These are phyloP conservation scores for Gynostemma pentaphyllum DNA, from an alignment of 306 rosid species.

Conservation along the genomic window DNA sequence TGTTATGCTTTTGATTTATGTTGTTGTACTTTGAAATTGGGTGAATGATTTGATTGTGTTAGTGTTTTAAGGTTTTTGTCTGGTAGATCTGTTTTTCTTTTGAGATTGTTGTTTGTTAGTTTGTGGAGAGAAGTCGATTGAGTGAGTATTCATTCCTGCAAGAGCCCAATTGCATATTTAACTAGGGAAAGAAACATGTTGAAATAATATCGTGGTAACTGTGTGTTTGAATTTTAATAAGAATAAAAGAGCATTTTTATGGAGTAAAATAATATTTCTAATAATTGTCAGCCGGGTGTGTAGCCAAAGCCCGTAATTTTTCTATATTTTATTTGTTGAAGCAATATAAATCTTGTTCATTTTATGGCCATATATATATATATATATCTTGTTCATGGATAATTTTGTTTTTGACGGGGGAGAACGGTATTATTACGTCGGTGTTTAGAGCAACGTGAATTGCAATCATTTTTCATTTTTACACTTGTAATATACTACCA, in stretches of 20 bases:
- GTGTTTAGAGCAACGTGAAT: not conserved
- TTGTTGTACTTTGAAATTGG: not conserved
- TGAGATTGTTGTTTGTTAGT: not conserved
- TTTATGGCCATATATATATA: too few species aligned
- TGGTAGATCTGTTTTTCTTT: constrained; percentile 3
- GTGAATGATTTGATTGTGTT: not conserved
- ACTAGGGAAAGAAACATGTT: not conserved
- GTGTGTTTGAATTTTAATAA: not conserved
- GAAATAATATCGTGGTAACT: not conserved
- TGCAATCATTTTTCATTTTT: not conserved
- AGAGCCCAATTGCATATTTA: not conserved
- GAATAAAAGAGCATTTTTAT: not conserved
- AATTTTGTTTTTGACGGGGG: not conserved
- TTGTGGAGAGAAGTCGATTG: not conserved
- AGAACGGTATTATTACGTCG: not conserved
- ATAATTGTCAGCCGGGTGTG: not conserved
- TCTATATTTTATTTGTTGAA: not conserved
- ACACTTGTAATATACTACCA: not conserved
- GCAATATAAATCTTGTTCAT: too few species aligned
- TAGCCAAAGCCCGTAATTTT: not conserved
- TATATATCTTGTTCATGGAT: not conserved
- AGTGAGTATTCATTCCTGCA: not conserved
- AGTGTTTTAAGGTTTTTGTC: not conserved
- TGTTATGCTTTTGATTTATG: not conserved
- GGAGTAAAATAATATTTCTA: not conserved